These are phyloP conservation scores for Phytophthora palmivora DNA, from an alignment of 352 stramenopile species.

Conservation along the genomic window DNA sequence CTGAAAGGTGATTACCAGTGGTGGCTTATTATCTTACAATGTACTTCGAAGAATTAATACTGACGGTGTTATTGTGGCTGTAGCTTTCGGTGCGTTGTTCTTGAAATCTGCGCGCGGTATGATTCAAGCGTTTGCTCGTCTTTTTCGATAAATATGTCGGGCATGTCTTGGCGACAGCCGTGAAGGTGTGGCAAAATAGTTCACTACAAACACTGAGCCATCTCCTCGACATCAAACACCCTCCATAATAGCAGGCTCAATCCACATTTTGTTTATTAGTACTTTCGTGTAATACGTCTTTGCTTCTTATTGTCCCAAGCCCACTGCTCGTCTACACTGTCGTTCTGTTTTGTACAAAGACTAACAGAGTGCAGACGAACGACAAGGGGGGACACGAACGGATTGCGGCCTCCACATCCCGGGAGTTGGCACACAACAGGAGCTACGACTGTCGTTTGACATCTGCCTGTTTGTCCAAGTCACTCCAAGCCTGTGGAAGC, in stretches of 20 bases:
- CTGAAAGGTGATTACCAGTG: conserved; percentile 54
- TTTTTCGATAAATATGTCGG: conserved; percentile 55
- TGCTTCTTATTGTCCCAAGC: conserved; percentile 53
- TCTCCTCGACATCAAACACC: conserved; percentile 5
- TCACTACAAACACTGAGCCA: conserved; percentile 9
- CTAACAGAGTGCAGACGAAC: neutral
- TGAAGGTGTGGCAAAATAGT: conserved; percentile 10
- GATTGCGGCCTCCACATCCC: conserved; percentile 12
- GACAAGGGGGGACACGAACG: neutral
- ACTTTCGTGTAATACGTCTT: too few species aligned
- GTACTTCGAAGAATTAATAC: too few species aligned
- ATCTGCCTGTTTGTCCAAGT: conserved; percentile 58
- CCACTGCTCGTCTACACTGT: conserved; percentile 28
- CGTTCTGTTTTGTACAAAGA: neutral
- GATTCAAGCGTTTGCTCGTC: conserved; percentile 60
- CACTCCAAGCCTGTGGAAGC: conserved; percentile 62
- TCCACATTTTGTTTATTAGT: conserved; percentile 32
- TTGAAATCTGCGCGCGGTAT: conserved; percentile 71
- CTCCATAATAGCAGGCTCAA: conserved; percentile 29
- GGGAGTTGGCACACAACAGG: neutral
- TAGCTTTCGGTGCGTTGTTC: conserved; percentile 71
- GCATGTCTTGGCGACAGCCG: neutral
- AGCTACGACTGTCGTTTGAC: neutral
- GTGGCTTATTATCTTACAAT: neutral
- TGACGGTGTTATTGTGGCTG: conserved; percentile 4